Percentiles rank a stretch among this genome's conserved stretches.
Conservation (phyloP, 2,329 filamentous ascomycete species). For the Rhynchosporium agropyri region DNA sequence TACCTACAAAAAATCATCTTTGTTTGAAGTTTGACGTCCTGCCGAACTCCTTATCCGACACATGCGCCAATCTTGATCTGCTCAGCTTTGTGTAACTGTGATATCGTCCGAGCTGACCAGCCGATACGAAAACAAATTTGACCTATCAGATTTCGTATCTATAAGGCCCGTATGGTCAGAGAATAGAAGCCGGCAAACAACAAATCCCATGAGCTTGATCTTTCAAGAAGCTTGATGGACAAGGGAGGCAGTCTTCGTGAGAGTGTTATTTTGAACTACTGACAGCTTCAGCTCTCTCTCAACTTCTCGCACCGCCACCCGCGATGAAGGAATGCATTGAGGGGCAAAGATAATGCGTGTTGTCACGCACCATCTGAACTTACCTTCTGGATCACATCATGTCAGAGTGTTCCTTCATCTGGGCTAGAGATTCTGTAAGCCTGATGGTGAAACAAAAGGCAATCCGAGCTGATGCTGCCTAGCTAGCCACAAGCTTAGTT, state of each 20-base stretch:
- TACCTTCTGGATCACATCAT: neutral
- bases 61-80: neutral
- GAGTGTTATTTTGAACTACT: too few species aligned
- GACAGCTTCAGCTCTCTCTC: neutral
- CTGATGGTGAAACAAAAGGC: neutral
- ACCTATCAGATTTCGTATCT: too few species aligned
- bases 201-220: too few species aligned
- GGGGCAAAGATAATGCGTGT: too few species aligned
- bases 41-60: constrained; percentile 3
- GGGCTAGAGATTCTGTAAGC: neutral
- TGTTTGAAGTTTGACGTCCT: neutral
- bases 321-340: neutral
- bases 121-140: neutral
- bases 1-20: too few species aligned
- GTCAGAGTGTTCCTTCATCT: constrained; percentile 1
- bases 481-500: neutral
- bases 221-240: too few species aligned
- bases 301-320: neutral
- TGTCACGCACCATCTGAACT: neutral
- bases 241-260: too few species aligned
- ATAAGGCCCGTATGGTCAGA: too few species aligned
- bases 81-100: neutral
- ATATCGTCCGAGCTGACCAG: neutral
- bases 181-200: too few species aligned
- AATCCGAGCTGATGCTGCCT: neutral